phyloP scores from a whole-genome alignment of 139 green algal genomes.

The Axilococcus clingmanii region DNA sequence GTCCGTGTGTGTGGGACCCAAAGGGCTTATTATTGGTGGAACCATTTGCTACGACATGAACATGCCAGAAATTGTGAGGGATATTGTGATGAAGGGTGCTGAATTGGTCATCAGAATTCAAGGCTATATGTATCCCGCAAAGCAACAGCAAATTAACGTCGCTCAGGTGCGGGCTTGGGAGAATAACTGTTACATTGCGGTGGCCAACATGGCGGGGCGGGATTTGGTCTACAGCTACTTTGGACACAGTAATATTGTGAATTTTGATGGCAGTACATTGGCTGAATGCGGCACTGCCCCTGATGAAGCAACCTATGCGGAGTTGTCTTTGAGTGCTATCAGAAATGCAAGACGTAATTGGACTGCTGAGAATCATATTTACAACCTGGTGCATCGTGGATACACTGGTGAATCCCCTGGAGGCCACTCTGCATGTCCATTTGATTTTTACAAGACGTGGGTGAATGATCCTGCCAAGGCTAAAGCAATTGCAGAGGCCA shows the following conservation, averaged over 20 bases:
- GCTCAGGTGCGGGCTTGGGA: slow-evolving; percentile 19
- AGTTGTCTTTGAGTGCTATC: no score
- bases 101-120: slow-evolving; percentile 62
- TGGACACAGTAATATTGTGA: slow-evolving; percentile 49
- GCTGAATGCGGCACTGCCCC: slow-evolving; percentile 38
- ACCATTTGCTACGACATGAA: no score
- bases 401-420: slow-evolving; percentile 41
- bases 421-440: slow-evolving; percentile 42
- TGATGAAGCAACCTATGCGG: slow-evolving; percentile 46
- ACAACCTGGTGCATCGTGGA: slow-evolving; percentile 58
- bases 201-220: slow-evolving; percentile 54
- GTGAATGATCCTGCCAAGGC: slow-evolving; percentile 29
- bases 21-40: no score
- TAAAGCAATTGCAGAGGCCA: slow-evolving; percentile 10
- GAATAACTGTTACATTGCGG: slow-evolving; percentile 54
- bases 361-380: slow-evolving; percentile 53
- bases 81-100: slow-evolving; percentile 54
- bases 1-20: slow-evolving; percentile 29
- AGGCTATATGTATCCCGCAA: slow-evolving; percentile 51
- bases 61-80: slow-evolving; percentile 44
- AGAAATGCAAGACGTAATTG: slow-evolving; percentile 32
- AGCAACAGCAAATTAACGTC: slow-evolving; percentile 43
- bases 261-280: slow-evolving; percentile 46
- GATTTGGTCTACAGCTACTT: slow-evolving; percentile 34
- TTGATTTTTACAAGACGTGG: slow-evolving; percentile 62